Percentiles rank a stretch among this genome's conserved stretches.
Conservation (phyloP, 2,329 filamentous ascomycete species). For the Sclerotinia minor region DNA sequence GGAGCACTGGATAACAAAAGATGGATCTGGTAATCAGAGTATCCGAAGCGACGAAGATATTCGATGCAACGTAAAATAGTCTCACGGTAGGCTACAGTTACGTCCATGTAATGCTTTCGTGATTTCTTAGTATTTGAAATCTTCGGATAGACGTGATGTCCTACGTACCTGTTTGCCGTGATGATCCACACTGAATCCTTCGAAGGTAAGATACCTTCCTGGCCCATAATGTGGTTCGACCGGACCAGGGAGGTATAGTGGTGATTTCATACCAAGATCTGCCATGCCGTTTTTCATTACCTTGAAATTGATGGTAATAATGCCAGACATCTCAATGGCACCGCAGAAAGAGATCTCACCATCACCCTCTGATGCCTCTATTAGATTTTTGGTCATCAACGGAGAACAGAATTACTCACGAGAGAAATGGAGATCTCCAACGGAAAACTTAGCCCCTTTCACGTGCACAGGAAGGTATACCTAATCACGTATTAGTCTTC, state of each 20-base stretch:
- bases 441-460: slow-evolving; percentile 81
- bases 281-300: slow-evolving; percentile 80
- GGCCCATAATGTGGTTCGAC: slow-evolving; percentile 88
- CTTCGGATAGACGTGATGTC: slow-evolving; percentile 54
- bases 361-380: slow-evolving; percentile 74
- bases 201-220: slow-evolving; percentile 78
- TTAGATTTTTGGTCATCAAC: not conserved
- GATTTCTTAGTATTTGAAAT: slow-evolving; percentile 14
- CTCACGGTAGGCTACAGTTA: slow-evolving; percentile 35
- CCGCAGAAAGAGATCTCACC: slow-evolving; percentile 88
- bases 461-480: slow-evolving; percentile 89
- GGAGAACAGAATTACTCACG: slow-evolving; percentile 11
- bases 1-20: slow-evolving; percentile 82
- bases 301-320: slow-evolving; percentile 87
- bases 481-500: slow-evolving; percentile 50
- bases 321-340: slow-evolving; percentile 91
- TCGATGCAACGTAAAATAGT: slow-evolving; percentile 66
- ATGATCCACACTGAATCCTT: slow-evolving; percentile 88
- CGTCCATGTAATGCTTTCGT: slow-evolving; percentile 36
- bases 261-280: slow-evolving; percentile 74
- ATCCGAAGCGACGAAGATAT: slow-evolving; percentile 74
- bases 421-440: slow-evolving; percentile 72
- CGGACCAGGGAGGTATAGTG: slow-evolving; percentile 82
- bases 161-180: slow-evolving; percentile 71
- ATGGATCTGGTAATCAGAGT: slow-evolving; percentile 76